Evolutionary conservation across 2,329 filamentous ascomycete genomes (phyloP).

Genomic region (Pyrenophora tritici-repentis): DNA sequence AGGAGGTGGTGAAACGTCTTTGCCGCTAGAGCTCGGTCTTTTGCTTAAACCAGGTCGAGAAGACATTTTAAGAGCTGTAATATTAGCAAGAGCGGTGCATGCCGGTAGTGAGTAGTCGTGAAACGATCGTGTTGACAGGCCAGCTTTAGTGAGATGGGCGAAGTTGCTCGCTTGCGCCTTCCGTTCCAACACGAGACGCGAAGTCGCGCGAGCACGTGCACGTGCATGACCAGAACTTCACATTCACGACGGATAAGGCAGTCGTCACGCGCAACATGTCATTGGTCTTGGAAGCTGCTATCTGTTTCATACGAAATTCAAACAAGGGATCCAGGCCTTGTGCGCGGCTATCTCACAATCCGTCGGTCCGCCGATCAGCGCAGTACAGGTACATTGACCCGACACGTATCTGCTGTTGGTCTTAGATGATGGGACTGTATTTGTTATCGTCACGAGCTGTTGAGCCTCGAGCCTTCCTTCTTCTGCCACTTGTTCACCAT

Average conservation of each 20-base stretch:
- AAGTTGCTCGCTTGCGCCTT: conserved; percentile 17
- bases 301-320: too few relatives aligned
- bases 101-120: background rate
- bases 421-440: too few relatives aligned
- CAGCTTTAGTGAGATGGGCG: background rate
- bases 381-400: too few relatives aligned
- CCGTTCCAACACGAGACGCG: conserved; percentile 29
- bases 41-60: conserved; percentile 33
- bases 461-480: background rate
- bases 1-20: conserved; percentile 62
- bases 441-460: too few relatives aligned
- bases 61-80: conserved; percentile 22
- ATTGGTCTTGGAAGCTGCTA: too few relatives aligned
- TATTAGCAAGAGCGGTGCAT: background rate
- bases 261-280: background rate
- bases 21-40: conserved; percentile 46
- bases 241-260: background rate
- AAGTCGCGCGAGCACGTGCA: conserved; percentile 43
- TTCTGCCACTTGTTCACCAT: background rate
- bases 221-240: conserved; percentile 24
- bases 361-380: too few relatives aligned
- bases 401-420: too few relatives aligned
- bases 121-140: conserved; percentile 3
- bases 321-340: too few relatives aligned
- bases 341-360: too few relatives aligned